Percentiles rank a stretch among this genome's conserved stretches.
Evolutionary conservation across 2,329 filamentous ascomycete genomes (phyloP).

Genomic region (Fusarium tanahbumbuense): DNA sequence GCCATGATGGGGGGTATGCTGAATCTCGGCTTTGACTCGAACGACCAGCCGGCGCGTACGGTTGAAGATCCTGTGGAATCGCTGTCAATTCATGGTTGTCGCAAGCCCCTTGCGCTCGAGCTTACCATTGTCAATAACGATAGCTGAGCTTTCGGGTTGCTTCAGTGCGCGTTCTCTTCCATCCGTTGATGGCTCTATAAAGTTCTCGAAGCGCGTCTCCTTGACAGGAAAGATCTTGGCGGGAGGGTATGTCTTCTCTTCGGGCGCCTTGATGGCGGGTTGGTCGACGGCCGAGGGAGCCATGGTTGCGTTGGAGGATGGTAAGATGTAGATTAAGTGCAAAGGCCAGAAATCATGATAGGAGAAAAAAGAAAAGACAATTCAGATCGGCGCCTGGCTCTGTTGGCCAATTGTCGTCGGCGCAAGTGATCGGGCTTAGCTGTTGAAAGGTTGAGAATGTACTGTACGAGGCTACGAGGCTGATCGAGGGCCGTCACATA

Average conservation of each 20-base stretch:
- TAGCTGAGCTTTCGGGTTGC: slow-evolving; percentile 72
- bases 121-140: slow-evolving; percentile 97
- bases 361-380: slow-evolving; percentile 5
- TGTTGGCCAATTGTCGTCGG: slow-evolving; percentile 45
- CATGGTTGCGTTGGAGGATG: slow-evolving; percentile 52
- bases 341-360: slow-evolving; percentile 36
- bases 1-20: slow-evolving; percentile 90
- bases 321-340: slow-evolving; percentile 11
- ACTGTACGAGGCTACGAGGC: slow-evolving; percentile 53
- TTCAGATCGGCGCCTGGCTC: slow-evolving; percentile 23
- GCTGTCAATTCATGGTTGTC: slow-evolving; percentile 36
- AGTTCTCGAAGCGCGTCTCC: slow-evolving; percentile 71
- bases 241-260: slow-evolving; percentile 61
- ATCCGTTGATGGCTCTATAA: slow-evolving; percentile 67
- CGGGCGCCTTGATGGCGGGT: slow-evolving; percentile 51
- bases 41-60: slow-evolving; percentile 95
- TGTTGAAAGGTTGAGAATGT: slow-evolving; percentile 40
- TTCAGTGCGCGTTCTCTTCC: slow-evolving; percentile 77
- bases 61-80: slow-evolving; percentile 77
- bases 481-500: slow-evolving; percentile 44
- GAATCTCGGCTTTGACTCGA: slow-evolving; percentile 84
- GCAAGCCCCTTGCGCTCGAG: slow-evolving; percentile 14
- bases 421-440: slow-evolving; percentile 33
- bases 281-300: slow-evolving; percentile 65
- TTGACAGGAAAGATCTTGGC: slow-evolving; percentile 70